Percentiles rank a stretch among this genome's conserved stretches.
Conservation (phyloP, 1,284 basidiomycete species). For the Chiua sp. region DNA sequence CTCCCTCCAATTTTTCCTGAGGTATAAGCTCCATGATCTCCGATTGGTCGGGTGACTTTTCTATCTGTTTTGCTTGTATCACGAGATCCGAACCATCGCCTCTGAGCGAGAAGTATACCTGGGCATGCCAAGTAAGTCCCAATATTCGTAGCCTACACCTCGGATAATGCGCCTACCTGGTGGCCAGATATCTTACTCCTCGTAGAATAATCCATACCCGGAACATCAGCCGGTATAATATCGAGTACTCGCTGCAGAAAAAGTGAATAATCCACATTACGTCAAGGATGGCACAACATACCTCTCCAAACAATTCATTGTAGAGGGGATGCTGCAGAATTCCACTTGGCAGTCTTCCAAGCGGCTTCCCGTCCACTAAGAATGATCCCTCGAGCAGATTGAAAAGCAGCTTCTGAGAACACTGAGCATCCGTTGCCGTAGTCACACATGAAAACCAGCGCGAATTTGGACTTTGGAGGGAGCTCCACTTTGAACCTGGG, state of each 20-base stretch:
- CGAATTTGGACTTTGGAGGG: constrained; percentile 29
- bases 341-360: constrained; percentile 43
- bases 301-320: constrained; percentile 36
- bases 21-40: constrained; percentile 44
- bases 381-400: constrained; percentile 48
- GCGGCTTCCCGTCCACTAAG: constrained; percentile 45
- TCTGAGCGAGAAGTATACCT: constrained; percentile 40
- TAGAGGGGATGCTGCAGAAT: constrained; percentile 43
- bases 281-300: constrained; percentile 6
- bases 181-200: constrained; percentile 27
- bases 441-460: constrained; percentile 44
- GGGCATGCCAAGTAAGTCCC: background rate
- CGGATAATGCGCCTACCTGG: constrained; percentile 20
- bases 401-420: constrained; percentile 37
- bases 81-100: constrained; percentile 26
- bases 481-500: constrained; percentile 38
- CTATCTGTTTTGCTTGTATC: constrained; percentile 31
- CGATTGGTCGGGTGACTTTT: background rate
- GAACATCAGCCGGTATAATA: constrained; percentile 40
- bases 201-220: constrained; percentile 45
- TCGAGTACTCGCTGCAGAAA: constrained; percentile 40
- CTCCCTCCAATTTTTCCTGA: constrained; percentile 33
- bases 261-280: background rate
- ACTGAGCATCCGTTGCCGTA: constrained; percentile 2
- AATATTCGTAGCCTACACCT: background rate